Base-by-base conservation (phyloP, 257 asterid genomes). In the Salvia rosmarinus region DNA sequence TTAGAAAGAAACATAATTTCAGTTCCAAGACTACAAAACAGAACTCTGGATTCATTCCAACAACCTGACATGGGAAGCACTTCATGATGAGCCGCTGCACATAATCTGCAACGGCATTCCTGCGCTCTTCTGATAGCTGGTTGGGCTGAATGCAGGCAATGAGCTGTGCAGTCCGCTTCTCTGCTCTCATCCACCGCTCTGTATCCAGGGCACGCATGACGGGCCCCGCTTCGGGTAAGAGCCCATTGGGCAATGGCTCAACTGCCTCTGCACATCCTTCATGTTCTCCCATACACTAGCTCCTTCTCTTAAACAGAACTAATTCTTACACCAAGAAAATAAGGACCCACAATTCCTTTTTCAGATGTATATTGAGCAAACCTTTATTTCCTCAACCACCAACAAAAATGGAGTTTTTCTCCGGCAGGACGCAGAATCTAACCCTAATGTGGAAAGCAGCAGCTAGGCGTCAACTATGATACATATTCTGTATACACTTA, bases 11-110 rank as follows among this genome's bases (percentile, higher is more conserved):
- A 50, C 39, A 14, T 16, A 9, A 55, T 43, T 57, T 37, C 64
- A 62, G 65, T 20, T 2, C 51, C 63, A 52, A 55, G 14, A 61
- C 32, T 17, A 44, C 6, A 49, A 73, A 75, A 64, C 42, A 63
- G 8, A 65, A 58, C 40, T 58, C 12, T 43, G 5, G 19, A 67
- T 68, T 46, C 55, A 59, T 56, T 17, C 74, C 50, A 70, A 80
- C 85, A n/a, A 68, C 97, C 97, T 91, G 95, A 79, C 97, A 91
- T 11, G 97, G 92, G 72, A 89, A 91, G 78, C 96, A 87, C 75
- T 85, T 87, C 76, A 73, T 71, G 30, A 89, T 89, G 46, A 91
- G 95, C 79, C 90, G 85, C 78, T 87, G 89, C 77, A 89, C 96
- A 43, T 91, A 91, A 73, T 87, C 89, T 9, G 91, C 95, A 81